Evolutionary conservation across 2,329 filamentous ascomycete species (phyloP), one percentile per base, ranked within the genome.

Genomic region (Whalleya microplaca): DNA sequence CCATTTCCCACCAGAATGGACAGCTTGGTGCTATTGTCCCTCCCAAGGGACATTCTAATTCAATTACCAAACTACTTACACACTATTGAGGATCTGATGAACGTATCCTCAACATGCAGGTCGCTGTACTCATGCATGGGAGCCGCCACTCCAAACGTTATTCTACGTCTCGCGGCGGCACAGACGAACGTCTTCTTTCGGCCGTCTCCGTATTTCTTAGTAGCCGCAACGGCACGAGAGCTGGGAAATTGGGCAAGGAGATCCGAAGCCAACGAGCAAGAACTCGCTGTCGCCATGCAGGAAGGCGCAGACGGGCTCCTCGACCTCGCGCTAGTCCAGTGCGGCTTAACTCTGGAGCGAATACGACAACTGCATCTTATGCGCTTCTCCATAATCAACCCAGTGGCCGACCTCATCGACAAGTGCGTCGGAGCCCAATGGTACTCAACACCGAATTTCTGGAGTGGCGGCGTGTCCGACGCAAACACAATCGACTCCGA

Each of bases 81-180:
- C 37, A 53, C 55, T 8, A 62, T 66, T 16, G 56, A 63, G 16
- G 62, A 63, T 21, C 49, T 51, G 9, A 40, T 62, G 19, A 64
- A 61, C 51, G 20, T 57, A 19, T 50, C 62, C 2, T 59, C 55
- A 9, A 61, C 63, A 37, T 61, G 63, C 45, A 53, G 50, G 12
- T 9, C 27, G 3, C 43, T 63, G 2, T 57, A 47, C 18, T 23
- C 18, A 1, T 55, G 43, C 41, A 58, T 56, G 55, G 41, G 29
- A 1, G n/a, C 29, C 6, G 51, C 51, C 1, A 45, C 41, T 1
- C 56, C 64, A 1, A 52, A 58, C 12, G 45, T 43, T 2, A 59
- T 63, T 19, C 32, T 65, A 16, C 55, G 43, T 3, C 58, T 65
- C 0, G 58, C 61, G 9, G 48, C 45, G 16, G 51, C 43, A 7